These are phyloP conservation scores for Hypseocharis bilobata DNA, from an alignment of 441 rosid species.

Conservation along the genomic window DNA sequence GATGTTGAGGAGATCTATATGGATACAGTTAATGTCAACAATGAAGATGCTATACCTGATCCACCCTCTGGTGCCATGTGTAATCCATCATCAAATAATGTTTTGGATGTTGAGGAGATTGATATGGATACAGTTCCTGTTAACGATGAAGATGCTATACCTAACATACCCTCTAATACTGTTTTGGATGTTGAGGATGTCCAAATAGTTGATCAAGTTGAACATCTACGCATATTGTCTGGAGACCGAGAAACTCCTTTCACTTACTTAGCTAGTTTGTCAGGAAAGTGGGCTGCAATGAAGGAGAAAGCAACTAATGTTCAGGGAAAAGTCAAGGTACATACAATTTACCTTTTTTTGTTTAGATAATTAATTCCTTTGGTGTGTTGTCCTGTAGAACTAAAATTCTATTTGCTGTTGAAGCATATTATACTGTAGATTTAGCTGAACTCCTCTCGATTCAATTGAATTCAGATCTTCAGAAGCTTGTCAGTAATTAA, in stretches of 20 bases:
- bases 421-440: not conserved
- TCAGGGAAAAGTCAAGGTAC: slow-evolving; percentile 72
- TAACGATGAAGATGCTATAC: not conserved
- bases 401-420: not conserved
- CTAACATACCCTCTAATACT: slow-evolving; percentile 5
- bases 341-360: slow-evolving; percentile 6
- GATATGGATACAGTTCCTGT: not conserved
- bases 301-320: slow-evolving; percentile 42
- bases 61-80: slow-evolving; percentile 22
- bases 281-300: slow-evolving; percentile 63
- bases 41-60: slow-evolving; percentile 23
- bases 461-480: not conserved
- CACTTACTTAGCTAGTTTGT: slow-evolving; percentile 75
- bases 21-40: slow-evolving; percentile 33
- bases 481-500: not conserved
- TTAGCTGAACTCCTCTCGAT: not conserved
- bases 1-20: slow-evolving; percentile 57
- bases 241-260: slow-evolving; percentile 62
- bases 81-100: not conserved
- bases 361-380: slow-evolving; percentile 1
- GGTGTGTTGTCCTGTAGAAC: slow-evolving; percentile 10
- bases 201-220: slow-evolving; percentile 39
- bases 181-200: slow-evolving; percentile 28
- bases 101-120: slow-evolving; percentile 5
- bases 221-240: slow-evolving; percentile 42